Base-by-base conservation (phyloP, 1,284 basidiomycete species). In the Apiotrichum mycotoxinovorans region DNA sequence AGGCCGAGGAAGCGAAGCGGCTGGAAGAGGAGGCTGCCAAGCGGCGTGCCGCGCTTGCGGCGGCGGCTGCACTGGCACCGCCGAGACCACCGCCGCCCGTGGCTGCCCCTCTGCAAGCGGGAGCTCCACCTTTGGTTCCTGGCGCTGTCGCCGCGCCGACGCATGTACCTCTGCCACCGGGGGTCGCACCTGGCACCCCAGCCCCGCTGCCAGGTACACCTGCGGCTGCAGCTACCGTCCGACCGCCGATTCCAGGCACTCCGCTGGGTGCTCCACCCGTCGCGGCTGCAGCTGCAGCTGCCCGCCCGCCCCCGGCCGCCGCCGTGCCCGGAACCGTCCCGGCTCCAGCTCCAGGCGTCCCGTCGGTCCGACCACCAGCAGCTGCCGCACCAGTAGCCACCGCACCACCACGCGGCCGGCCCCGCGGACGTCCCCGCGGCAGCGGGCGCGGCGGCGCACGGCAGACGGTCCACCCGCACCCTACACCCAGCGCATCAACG, bases 361-460 rank as follows among this genome's bases (percentile, higher is more conserved):
- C n/a, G n/a, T n/a, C n/a, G 30, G n/a, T 14, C 11, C 30, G 33
- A 25, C 35, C 47, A 3, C 34, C 34, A 20, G 4, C 23, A n/a
- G 33, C 51, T 17, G 4, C 40, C 9, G 26, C 26, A 1, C 27
- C 40, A 4, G 27, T 18, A 10, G 20, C 48, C 22, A 27, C 35
- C 15, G 17, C 25, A 8, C 11, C 27, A 15, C 46, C 46, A 1
- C 60, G 60, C 18, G 60, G 60, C 3, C 60, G 60, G n/a, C 60
- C 60, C 15, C 57, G 60, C 8, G 60, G 60, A 5, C 54, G 60
- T 0, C 60, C 60, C 2, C 54, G 60, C 7, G 60, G 60, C 14
- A 45, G 54, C 7, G 60, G 60, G 0, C 60, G 60, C 20, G 60
- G 57, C 26, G 60, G 60, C 11, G 34, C 34, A 17, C 54, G 54